phyloP scores from a whole-genome alignment of 305 asterid species.

The Plantago lanceolata region DNA sequence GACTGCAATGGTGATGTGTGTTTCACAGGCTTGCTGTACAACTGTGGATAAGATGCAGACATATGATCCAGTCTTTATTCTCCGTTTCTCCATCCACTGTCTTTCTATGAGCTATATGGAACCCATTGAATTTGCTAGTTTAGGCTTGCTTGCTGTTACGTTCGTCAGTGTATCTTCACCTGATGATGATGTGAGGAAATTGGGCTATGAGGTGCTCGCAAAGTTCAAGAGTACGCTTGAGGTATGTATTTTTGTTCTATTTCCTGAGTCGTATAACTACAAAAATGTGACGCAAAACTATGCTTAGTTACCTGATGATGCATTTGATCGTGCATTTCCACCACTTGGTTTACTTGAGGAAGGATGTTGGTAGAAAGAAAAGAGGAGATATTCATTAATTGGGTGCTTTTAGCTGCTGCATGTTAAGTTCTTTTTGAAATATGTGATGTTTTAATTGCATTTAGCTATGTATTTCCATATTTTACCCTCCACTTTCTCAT shows the following conservation, averaged over 20 bases:
- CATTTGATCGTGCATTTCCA: no score
- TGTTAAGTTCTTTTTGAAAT: no score
- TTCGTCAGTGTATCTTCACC: conserved; percentile 80
- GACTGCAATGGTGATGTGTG: conserved; percentile 16
- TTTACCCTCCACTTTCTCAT: no score
- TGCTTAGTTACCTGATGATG: no score
- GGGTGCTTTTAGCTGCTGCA: no score
- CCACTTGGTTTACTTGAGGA: no score
- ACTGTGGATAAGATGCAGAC: conserved; percentile 39
- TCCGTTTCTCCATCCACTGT: conserved; percentile 74
- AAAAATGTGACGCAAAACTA: no score
- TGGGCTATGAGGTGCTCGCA: conserved; percentile 74
- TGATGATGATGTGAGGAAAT: conserved; percentile 62
- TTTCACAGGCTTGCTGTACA: conserved; percentile 44
- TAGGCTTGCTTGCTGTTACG: conserved; percentile 80
- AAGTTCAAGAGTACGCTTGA: conserved; percentile 61
- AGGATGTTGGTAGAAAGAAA: no score
- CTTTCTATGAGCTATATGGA: conserved; percentile 70
- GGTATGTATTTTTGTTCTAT: conserved; percentile 37
- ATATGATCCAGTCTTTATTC: conserved; percentile 86
- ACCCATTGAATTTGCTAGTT: conserved; percentile 77
- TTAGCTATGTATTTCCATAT: no score
- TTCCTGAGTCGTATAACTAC: neutral
- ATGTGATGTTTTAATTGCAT: no score
- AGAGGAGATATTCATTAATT: no score